Evolutionary conservation across 2,329 filamentous ascomycete species (phyloP).

Genomic region (Phoma herbarum): DNA sequence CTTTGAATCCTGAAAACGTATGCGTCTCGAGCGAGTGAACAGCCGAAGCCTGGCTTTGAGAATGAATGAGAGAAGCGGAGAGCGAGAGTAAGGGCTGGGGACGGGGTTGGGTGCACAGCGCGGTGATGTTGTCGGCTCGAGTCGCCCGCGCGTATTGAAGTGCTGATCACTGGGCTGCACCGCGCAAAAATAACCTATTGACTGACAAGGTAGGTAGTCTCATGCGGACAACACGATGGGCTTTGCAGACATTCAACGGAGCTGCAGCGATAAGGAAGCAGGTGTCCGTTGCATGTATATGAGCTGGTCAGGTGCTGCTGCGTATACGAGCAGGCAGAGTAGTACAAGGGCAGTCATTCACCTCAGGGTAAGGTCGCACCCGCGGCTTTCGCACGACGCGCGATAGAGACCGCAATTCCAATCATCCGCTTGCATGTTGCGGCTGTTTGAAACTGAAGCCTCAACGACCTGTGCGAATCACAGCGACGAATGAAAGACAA

Average conservation of each 20-base stretch:
- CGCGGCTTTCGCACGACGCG: slow-evolving; percentile 26
- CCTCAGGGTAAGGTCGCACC: slow-evolving; percentile 18
- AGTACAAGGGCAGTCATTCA: slow-evolving; percentile 4
- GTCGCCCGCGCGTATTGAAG: slow-evolving; percentile 17
- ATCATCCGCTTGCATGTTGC: slow-evolving; percentile 10
- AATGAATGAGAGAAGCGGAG: slow-evolving; percentile 25
- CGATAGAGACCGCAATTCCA: slow-evolving; percentile 15
- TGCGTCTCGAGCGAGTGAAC: slow-evolving; percentile 16
- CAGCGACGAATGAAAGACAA: slow-evolving; percentile 3
- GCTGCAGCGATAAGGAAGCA: slow-evolving; percentile 17
- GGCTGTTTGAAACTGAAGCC: slow-evolving; percentile 15
- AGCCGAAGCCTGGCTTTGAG: slow-evolving; percentile 3
- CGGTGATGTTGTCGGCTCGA: slow-evolving; percentile 30
- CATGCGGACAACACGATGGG: slow-evolving; percentile 4
- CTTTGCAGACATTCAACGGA: slow-evolving; percentile 4
- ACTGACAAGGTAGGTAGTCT: slow-evolving; percentile 6
- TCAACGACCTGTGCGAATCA: slow-evolving; percentile 6
- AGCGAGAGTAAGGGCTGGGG: slow-evolving; percentile 38
- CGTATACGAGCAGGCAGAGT: slow-evolving; percentile 3
- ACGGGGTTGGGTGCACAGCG: slow-evolving; percentile 22
- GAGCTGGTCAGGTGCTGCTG: slow-evolving; percentile 12
- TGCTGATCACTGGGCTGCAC: slow-evolving; percentile 41
- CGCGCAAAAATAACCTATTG: slow-evolving; percentile 33
- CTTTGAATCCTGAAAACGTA: slow-evolving; percentile 9
- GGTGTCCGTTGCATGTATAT: slow-evolving; percentile 16